A percentile compares a stretch with the other conserved stretches of the same genome.
Conservation (phyloP, 306 rosid species). For the Chamaecrista fasciculata region DNA sequence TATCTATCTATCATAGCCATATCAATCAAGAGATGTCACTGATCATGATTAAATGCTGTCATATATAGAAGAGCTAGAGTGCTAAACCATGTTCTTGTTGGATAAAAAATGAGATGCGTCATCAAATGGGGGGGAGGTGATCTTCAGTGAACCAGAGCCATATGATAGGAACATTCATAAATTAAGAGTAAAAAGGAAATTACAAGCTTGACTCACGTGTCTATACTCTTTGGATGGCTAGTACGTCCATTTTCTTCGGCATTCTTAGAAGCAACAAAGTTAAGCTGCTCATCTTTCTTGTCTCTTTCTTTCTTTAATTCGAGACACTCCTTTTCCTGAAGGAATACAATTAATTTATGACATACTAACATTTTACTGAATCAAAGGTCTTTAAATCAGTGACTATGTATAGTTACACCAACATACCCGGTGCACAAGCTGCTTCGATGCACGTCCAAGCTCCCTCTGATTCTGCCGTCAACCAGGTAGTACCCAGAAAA, state of each 20-base stretch:
- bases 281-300: slow-evolving; percentile 48
- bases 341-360: slow-evolving; percentile 26
- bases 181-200: slow-evolving; percentile 8
- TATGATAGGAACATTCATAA: background rate
- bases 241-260: slow-evolving; percentile 37
- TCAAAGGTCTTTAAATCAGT: background rate
- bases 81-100: slow-evolving; percentile 11
- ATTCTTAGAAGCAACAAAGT: slow-evolving; percentile 29
- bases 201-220: slow-evolving; percentile 47
- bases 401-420: background rate
- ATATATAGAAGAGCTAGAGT: slow-evolving; percentile 18
- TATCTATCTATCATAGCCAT: background rate
- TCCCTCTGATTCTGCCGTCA: slow-evolving; percentile 58
- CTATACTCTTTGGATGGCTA: slow-evolving; percentile 32
- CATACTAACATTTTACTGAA: slow-evolving; percentile 24
- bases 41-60: slow-evolving; percentile 4
- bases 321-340: slow-evolving; percentile 73
- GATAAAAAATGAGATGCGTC: slow-evolving; percentile 15
- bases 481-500: slow-evolving; percentile 29
- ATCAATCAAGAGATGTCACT: background rate
- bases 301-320: slow-evolving; percentile 62
- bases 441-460: slow-evolving; percentile 58
- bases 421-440: slow-evolving; percentile 59
- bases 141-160: background rate
- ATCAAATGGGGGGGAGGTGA: too few species aligned